Conservation (phyloP, 2,329 filamentous ascomycete species). For the Arthrobotrys musiformis region DNA sequence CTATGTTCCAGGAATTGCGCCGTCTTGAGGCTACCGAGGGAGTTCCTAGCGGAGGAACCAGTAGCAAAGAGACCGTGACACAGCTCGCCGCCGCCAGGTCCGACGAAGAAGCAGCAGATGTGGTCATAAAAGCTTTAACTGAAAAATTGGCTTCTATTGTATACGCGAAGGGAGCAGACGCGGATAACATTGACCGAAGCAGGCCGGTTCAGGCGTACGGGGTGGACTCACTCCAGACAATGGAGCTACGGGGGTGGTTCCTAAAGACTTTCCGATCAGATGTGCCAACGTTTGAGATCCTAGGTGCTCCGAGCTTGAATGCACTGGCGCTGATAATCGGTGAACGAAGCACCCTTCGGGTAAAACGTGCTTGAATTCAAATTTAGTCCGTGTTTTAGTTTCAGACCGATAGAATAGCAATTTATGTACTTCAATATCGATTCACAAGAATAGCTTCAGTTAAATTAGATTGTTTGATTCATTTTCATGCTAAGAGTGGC, state of each 20-base stretch:
- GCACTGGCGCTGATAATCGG: neutral
- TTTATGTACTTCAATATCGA: no score
- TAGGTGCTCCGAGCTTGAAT: neutral
- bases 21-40: neutral
- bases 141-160: conserved; percentile 19
- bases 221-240: conserved; percentile 30
- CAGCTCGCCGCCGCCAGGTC: neutral
- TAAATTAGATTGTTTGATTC: no score
- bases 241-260: conserved; percentile 13
- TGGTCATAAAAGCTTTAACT: conserved; percentile 21
- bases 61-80: neutral
- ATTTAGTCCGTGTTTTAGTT: no score
- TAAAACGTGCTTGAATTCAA: neutral
- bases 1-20: conserved; percentile 3
- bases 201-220: conserved; percentile 35
- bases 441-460: no score
- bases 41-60: neutral
- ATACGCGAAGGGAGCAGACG: conserved; percentile 1
- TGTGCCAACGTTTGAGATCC: conserved; percentile 8
- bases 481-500: no score
- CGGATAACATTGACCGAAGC: conserved; percentile 26
- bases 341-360: neutral
- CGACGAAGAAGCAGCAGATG: neutral
- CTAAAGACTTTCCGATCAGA: neutral
- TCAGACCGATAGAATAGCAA: no score